Evolutionary conservation across 345 rosid species (phyloP), one percentile per base, ranked within the genome.

Genomic region (Pugionium cornutum): DNA sequence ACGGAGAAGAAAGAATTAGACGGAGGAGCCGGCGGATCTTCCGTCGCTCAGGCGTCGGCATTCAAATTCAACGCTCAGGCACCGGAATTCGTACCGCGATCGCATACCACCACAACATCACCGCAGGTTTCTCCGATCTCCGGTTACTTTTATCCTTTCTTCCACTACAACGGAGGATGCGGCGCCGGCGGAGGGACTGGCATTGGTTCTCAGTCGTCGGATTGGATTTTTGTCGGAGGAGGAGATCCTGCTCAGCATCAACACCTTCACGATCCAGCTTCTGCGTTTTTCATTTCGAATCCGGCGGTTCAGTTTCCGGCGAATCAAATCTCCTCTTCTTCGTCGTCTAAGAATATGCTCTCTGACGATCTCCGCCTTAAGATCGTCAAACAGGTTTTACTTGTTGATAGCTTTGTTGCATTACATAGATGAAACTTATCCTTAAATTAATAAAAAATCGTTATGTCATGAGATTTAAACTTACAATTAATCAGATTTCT

Each of bases 11-110:
- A 27, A 32, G 7, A 10, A 6, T 18, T 69, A 10, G 68, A 65
- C 51, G 72, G 18, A 18, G 18, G 18, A 18, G 18, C 18, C 18
- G 18, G 67, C 3, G 76, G 73, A 56, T 77, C 35, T 66, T 66
- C 67, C 49, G 70, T 25, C 40, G 42, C 68, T 67, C 68, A 40
- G 56, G 52, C 63, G 7, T 31, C 70, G 27, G 10, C 89, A 10
- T 94, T 94, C 84, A 91, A 84, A 76, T 91, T 94, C 82, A 94
- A 94, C 62, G 99, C 84, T 1, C 89, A 85, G 30, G 97, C 97
- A 4, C 92, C 96, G 1, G 99, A 94, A 31, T 94, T 94, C 40
- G 86, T 88, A 7, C 98, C 98, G 1, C 77, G 83, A 76, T 83
- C 92, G 11, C 87, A 76, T 29, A 18, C 80, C 51, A 82, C 81